Evolutionary conservation across 352 stramenopile species (phyloP).

Genomic region (Phytophthora rubi): DNA sequence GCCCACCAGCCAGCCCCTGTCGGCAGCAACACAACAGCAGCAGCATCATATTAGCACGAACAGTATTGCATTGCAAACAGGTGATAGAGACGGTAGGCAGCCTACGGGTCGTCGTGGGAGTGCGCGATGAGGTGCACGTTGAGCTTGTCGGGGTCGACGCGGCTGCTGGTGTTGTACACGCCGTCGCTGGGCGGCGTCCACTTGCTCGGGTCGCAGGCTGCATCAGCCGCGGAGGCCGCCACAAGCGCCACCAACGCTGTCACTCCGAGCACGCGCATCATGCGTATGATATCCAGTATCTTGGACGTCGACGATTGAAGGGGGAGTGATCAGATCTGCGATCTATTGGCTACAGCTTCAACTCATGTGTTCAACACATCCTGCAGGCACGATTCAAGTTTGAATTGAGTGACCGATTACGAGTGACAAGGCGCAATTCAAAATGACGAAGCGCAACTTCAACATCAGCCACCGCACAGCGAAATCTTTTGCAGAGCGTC

Average conservation of each 20-base stretch:
- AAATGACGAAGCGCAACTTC: no score
- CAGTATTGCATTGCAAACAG: not conserved
- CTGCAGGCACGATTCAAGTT: no score
- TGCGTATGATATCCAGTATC: no score
- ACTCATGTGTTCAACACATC: no score
- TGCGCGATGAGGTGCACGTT: slow-evolving; percentile 97
- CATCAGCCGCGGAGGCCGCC: not conserved
- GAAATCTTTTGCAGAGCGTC: no score
- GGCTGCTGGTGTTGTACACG: slow-evolving; percentile 71
- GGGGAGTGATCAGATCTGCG: no score
- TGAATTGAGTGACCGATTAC: no score
- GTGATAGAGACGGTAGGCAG: slow-evolving; percentile 16
- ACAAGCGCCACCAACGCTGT: slow-evolving; percentile 15
- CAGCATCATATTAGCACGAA: not conserved
- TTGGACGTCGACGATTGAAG: no score
- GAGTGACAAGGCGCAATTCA: no score
- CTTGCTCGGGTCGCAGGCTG: slow-evolving; percentile 63
- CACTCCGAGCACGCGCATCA: not conserved
- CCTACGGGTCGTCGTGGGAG: slow-evolving; percentile 94
- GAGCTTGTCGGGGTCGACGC: slow-evolving; percentile 72
- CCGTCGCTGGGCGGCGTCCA: slow-evolving; percentile 68
- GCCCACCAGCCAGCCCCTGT: slow-evolving; percentile 93
- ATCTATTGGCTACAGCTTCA: no score
- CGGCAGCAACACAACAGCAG: slow-evolving; percentile 3
- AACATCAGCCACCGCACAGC: no score